Evolutionary conservation across 805 yeast genomes (phyloP).

Genomic region (Alloascoidea africana): DNA sequence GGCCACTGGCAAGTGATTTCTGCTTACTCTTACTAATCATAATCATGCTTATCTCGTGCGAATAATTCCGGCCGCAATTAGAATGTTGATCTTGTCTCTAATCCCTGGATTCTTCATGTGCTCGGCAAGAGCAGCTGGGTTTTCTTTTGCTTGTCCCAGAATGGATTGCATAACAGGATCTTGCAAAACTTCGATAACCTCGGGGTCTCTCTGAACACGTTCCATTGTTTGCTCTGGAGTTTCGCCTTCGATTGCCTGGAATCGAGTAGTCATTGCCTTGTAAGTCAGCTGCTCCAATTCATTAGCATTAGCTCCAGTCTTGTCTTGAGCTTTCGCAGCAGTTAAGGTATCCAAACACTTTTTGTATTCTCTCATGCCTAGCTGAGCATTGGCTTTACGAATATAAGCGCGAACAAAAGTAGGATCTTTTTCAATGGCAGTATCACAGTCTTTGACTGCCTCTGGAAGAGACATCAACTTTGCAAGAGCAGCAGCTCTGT

Average conservation of each 20-base stretch:
- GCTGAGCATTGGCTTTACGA: constrained; percentile 89
- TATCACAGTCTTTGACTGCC: constrained; percentile 83
- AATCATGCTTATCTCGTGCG: constrained; percentile 49
- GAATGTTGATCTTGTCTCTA: constrained; percentile 68
- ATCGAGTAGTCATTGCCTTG: constrained; percentile 69
- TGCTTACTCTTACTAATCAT: constrained; percentile 1
- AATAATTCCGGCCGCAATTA: constrained; percentile 94
- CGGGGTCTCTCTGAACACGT: constrained; percentile 88
- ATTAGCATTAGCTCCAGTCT: constrained; percentile 36
- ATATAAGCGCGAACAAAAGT: constrained; percentile 86
- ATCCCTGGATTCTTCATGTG: constrained; percentile 97
- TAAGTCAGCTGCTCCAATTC: constrained; percentile 76
- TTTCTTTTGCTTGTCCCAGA: constrained; percentile 81
- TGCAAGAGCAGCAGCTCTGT: constrained; percentile 94
- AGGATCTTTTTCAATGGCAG: constrained; percentile 82
- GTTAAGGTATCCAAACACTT: constrained; percentile 71
- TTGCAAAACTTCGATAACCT: constrained; percentile 72
- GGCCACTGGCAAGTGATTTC: no score
- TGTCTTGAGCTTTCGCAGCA: constrained; percentile 63
- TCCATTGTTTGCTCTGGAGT: constrained; percentile 90
- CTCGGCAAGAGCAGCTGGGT: constrained; percentile 94
- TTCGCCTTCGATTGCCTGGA: constrained; percentile 73
- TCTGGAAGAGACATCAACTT: constrained; percentile 96
- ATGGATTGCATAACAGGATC: constrained; percentile 96
- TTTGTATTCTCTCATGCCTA: constrained; percentile 79